Evolutionary conservation across 2,329 filamentous ascomycete species (phyloP).

Genomic region (Corinectria fuckeliana): DNA sequence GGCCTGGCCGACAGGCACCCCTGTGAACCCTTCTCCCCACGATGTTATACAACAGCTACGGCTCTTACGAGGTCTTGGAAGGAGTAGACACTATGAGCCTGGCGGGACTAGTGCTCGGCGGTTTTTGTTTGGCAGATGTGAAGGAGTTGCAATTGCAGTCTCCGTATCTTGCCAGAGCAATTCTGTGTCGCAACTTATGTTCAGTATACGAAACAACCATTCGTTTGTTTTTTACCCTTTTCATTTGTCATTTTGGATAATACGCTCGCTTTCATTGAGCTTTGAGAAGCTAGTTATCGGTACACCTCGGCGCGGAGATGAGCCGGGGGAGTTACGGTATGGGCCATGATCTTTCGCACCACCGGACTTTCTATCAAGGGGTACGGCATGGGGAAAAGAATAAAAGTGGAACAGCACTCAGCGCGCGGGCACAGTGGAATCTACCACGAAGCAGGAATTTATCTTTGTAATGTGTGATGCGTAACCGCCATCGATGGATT

Average conservation of each 20-base stretch:
- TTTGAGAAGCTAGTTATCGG: not conserved
- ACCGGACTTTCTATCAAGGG: not conserved
- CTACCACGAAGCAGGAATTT: not conserved
- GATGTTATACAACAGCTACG: slow-evolving; percentile 20
- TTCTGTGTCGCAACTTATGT: slow-evolving; percentile 2
- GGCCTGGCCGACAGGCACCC: slow-evolving; percentile 19
- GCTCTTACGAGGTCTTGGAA: slow-evolving; percentile 4
- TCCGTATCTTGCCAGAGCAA: not conserved
- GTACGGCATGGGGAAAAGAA: slow-evolving; percentile 1
- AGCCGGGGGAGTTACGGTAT: slow-evolving; percentile 3
- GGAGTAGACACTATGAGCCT: not conserved
- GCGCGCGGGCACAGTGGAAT: slow-evolving; percentile 19
- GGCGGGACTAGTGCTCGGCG: not conserved
- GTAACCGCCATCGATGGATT: not conserved
- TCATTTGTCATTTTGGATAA: slow-evolving; percentile 13
- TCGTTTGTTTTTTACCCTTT: slow-evolving; percentile 9
- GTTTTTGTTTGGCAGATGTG: not conserved
- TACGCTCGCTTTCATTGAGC: not conserved
- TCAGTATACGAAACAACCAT: slow-evolving; percentile 13
- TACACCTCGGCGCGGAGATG: slow-evolving; percentile 1
- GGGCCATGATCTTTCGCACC: slow-evolving; percentile 7
- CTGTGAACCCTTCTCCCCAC: slow-evolving; percentile 29
- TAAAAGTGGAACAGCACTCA: slow-evolving; percentile 35
- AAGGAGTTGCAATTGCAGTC: not conserved
- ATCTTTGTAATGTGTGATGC: slow-evolving; percentile 15